phyloP scores from a whole-genome alignment of 805 yeast genomes.

The Yamadazyma takamatsuzukensis region DNA sequence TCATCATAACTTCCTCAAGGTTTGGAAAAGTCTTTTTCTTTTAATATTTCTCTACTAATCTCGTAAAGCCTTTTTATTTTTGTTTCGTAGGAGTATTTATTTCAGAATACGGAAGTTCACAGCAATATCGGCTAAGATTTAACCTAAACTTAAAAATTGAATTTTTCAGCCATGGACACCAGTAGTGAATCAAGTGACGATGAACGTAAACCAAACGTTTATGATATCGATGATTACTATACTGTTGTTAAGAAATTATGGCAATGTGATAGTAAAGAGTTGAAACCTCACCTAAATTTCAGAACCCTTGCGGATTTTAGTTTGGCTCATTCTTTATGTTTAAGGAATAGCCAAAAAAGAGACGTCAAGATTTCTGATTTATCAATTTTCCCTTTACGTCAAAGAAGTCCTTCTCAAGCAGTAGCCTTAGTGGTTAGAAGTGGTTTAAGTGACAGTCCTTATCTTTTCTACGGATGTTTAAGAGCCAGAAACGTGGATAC shows the following conservation, averaged over 20 bases:
- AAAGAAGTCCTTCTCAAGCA: constrained; percentile 2
- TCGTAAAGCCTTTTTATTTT: too few species aligned
- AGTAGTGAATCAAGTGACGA: neutral
- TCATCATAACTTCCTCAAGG: too few species aligned
- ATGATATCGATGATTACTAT: constrained; percentile 17
- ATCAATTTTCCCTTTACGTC: constrained; percentile 8
- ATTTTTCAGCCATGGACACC: too few species aligned
- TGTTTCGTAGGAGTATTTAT: too few species aligned
- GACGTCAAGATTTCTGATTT: constrained; percentile 21
- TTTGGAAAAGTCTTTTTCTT: too few species aligned
- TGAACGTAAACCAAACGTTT: too few species aligned
- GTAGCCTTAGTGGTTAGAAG: constrained; percentile 9
- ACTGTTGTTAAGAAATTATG: constrained; percentile 17
- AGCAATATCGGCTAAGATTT: too few species aligned
- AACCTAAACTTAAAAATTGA: too few species aligned
- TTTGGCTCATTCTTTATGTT: constrained; percentile 17
- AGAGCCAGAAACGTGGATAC: constrained; percentile 21
- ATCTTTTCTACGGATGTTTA: constrained; percentile 17
- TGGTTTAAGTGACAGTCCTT: constrained; percentile 1
- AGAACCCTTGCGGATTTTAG: constrained; percentile 25
- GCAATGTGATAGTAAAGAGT: constrained; percentile 11
- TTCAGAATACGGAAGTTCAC: too few species aligned
- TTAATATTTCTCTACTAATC: too few species aligned
- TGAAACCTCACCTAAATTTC: constrained; percentile 17
- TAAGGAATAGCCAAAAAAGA: constrained; percentile 22